phyloP scores from a whole-genome alignment of 371 early-diverging fungal species.

The Mortierella sp. region DNA sequence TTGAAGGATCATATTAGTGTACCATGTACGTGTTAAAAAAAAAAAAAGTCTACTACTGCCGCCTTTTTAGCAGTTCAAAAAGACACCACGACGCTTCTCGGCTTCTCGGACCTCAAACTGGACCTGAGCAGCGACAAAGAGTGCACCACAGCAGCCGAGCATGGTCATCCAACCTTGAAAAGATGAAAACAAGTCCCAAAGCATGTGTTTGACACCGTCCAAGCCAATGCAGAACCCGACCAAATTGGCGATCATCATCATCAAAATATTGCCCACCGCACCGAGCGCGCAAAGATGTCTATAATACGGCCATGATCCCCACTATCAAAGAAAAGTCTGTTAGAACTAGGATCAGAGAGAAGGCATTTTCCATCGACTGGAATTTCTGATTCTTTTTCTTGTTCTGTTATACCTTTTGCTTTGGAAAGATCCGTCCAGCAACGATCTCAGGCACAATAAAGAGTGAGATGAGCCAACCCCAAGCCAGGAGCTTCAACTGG shows the following conservation, averaged over 20 bases:
- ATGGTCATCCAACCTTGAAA: conserved; percentile 27
- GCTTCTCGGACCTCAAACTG: conserved; percentile 87
- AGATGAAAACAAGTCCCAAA: conserved; percentile 41
- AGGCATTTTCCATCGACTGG: too few relatives aligned
- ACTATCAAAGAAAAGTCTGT: conserved; percentile 51
- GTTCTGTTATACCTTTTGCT: conserved; percentile 59
- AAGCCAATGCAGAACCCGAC: conserved; percentile 94
- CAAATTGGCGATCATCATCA: conserved; percentile 95
- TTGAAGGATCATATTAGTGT: too few relatives aligned
- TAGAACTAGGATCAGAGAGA: neutral
- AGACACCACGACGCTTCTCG: conserved; percentile 65
- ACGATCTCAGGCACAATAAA: conserved; percentile 89
- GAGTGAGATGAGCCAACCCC: conserved; percentile 93
- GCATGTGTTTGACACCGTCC: conserved; percentile 83
- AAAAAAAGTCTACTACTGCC: too few relatives aligned
- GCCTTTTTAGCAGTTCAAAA: conserved; percentile 49
- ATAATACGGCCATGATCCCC: conserved; percentile 74
- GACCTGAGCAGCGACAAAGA: conserved; percentile 81
- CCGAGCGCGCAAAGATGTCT: conserved; percentile 86
- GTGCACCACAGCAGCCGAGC: conserved; percentile 55
- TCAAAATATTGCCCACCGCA: conserved; percentile 85
- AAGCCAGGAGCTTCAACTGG: conserved; percentile 79
- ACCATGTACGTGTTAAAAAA: too few relatives aligned
- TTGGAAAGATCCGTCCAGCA: conserved; percentile 68
- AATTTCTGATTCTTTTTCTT: too few relatives aligned